These are phyloP conservation scores for Glycine latifolia DNA, from an alignment of 306 rosid species.

Conservation along the genomic window DNA sequence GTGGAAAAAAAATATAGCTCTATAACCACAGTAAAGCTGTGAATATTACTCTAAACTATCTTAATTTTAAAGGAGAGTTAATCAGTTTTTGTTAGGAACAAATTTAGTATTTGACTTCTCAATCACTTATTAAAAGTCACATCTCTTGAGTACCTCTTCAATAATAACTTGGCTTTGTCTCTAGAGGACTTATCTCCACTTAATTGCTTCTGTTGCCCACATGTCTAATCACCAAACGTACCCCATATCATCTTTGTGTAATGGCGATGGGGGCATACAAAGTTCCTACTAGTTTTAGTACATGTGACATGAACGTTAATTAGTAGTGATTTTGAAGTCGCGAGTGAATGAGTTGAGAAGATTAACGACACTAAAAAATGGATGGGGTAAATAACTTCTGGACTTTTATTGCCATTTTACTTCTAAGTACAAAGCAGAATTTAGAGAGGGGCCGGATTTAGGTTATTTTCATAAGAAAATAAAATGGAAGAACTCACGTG, in stretches of 20 bases:
- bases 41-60: no score
- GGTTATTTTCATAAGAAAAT: no score
- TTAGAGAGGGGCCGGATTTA: no score
- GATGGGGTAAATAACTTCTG: no score
- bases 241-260: not conserved
- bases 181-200: not conserved
- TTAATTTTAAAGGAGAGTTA: no score
- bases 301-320: no score
- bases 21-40: no score
- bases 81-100: no score
- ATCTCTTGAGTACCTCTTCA: not conserved
- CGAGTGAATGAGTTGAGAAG: not conserved
- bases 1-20: no score
- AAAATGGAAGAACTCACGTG: no score
- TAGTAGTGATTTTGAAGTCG: not conserved
- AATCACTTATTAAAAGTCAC: not conserved
- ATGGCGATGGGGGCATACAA: not conserved
- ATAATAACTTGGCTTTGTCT: not conserved
- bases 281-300: not conserved
- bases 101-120: not conserved
- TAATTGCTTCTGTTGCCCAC: not conserved
- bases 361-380: no score
- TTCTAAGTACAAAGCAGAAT: not conserved
- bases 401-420: not conserved
- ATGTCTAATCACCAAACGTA: not conserved